Conservation (phyloP, 2,329 filamentous ascomycete species). For the Alternaria viburni region DNA sequence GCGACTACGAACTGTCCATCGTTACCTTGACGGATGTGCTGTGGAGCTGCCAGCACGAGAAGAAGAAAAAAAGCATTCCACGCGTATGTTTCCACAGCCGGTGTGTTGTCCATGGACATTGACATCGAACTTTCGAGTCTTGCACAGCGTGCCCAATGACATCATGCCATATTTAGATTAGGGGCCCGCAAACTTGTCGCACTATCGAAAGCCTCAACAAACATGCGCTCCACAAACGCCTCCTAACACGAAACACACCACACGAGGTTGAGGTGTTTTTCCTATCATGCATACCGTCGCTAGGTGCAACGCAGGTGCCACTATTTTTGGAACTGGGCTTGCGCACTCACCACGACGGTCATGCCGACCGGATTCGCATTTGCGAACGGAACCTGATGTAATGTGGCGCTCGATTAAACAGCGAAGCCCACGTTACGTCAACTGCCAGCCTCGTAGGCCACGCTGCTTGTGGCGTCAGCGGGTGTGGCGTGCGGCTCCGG, state of each 20-base stretch:
- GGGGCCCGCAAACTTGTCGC: neutral
- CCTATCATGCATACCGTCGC: neutral
- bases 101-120: neutral
- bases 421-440: neutral
- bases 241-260: neutral
- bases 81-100: neutral
- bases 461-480: neutral
- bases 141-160: neutral
- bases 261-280: neutral
- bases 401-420: neutral
- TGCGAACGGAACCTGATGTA: neutral
- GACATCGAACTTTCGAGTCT: neutral
- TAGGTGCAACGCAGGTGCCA: neutral
- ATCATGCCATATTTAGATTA: constrained; percentile 3
- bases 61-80: neutral
- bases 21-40: neutral
- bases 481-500: constrained; percentile 24
- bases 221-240: constrained; percentile 1
- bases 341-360: neutral
- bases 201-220: constrained; percentile 3
- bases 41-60: neutral
- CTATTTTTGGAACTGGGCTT: neutral
- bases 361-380: neutral
- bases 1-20: neutral
- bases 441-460: neutral